These are phyloP conservation scores for Myxozyma mucilagina DNA, from an alignment of 805 yeast species.

Conservation along the genomic window DNA sequence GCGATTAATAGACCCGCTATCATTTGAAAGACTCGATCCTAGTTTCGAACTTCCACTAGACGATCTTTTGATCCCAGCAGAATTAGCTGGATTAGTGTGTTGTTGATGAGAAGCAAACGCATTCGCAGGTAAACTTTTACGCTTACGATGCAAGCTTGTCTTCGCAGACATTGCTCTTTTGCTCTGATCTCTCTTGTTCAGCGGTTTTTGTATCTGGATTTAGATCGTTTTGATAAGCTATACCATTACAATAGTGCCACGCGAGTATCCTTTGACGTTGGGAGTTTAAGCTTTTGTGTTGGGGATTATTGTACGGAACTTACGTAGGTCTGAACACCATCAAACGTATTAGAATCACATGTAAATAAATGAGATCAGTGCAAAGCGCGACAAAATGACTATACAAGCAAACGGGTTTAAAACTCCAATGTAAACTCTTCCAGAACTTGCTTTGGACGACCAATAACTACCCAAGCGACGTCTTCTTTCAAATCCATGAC, in stretches of 20 bases:
- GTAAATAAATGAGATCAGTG: neutral
- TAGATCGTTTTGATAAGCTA: neutral
- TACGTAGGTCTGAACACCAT: neutral
- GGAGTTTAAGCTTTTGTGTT: neutral
- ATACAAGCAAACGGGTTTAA: neutral
- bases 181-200: neutral
- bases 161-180: neutral
- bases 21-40: neutral
- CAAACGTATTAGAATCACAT: neutral
- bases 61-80: neutral
- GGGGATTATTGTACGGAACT: neutral
- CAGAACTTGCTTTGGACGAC: conserved; percentile 33
- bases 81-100: neutral
- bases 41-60: neutral
- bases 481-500: conserved; percentile 35
- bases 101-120: neutral
- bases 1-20: neutral
- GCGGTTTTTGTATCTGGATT: neutral
- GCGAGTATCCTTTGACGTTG: neutral
- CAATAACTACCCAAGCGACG: conserved; percentile 33
- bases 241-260: neutral
- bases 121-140: conserved; percentile 3
- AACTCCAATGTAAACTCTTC: conserved; percentile 22
- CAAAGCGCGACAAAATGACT: neutral
- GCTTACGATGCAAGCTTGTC: conserved; percentile 1